Conservation (phyloP, 371 early-diverging fungal species). For the Zopfochytrium polystomum region DNA sequence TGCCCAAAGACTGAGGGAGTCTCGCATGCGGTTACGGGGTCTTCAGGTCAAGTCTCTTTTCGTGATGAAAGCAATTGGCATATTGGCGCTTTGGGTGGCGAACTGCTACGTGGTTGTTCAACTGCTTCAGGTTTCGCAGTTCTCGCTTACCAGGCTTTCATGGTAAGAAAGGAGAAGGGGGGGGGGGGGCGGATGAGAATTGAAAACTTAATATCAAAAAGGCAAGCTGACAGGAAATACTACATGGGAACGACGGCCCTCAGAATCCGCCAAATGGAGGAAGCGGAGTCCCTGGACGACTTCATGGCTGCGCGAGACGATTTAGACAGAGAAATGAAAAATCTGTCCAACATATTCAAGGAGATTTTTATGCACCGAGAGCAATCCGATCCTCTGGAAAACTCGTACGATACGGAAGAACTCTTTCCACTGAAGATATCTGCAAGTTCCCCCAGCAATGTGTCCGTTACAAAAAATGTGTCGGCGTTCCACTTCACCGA, state of each 20-base stretch:
- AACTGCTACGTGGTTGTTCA: background rate
- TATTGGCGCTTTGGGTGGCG: background rate
- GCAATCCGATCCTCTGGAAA: background rate
- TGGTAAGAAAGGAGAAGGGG: too few relatives aligned
- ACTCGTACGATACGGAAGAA: background rate
- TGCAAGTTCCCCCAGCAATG: background rate
- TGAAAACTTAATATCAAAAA: background rate
- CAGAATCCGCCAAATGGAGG: background rate
- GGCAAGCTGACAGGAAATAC: background rate
- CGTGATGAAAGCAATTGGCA: background rate
- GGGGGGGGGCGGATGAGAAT: background rate
- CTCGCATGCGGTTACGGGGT: background rate
- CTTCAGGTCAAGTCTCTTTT: background rate
- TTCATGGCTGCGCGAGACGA: background rate
- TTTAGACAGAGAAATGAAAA: conserved; percentile 13
- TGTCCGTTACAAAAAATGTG: background rate
- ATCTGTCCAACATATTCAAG: conserved; percentile 2
- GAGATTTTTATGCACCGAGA: conserved; percentile 9
- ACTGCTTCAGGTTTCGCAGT: background rate
- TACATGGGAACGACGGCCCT: background rate
- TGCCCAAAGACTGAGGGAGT: background rate
- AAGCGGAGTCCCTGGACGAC: background rate
- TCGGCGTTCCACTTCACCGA: background rate
- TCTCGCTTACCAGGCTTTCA: background rate
- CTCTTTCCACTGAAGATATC: background rate